phyloP scores from a whole-genome alignment of 169 alveolate species.

The Plasmodium reichenowi region DNA sequence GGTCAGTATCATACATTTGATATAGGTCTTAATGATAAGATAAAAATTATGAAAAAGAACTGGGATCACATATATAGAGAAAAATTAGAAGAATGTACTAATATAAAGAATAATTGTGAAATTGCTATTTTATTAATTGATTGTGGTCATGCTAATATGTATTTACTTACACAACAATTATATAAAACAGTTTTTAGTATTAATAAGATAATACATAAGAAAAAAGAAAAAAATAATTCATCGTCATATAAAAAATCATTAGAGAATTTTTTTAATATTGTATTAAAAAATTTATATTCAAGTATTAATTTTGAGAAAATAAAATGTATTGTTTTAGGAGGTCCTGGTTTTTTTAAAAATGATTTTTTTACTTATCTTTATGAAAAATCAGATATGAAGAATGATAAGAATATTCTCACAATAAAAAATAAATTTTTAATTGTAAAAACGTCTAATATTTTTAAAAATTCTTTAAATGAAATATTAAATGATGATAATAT shows the following conservation, averaged over 20 bases:
- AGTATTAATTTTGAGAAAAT: conserved; percentile 34
- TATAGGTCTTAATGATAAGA: conserved; percentile 77
- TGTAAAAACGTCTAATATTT: conserved; percentile 31
- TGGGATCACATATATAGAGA: conserved; percentile 30
- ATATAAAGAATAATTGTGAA: conserved; percentile 10
- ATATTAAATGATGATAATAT: conserved; percentile 25
- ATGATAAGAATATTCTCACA: conserved; percentile 18
- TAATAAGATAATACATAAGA: conserved; percentile 39
- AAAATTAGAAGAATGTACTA: conserved; percentile 67
- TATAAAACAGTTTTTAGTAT: conserved; percentile 16
- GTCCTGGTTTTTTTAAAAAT: conserved; percentile 71
- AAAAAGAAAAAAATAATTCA: conserved; percentile 27
- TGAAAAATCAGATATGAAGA: conserved; percentile 38
- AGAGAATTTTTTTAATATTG: conserved; percentile 11
- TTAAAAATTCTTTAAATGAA: conserved; percentile 48
- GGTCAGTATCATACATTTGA: conserved; percentile 87
- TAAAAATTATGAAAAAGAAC: conserved; percentile 80
- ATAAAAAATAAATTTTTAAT: conserved; percentile 20
- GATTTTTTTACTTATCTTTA: conserved; percentile 32
- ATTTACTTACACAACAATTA: conserved; percentile 24
- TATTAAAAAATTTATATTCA: conserved; percentile 3
- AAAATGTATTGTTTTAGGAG: conserved; percentile 48
- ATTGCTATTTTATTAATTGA: conserved; percentile 37
- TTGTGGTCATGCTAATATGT: conserved; percentile 67
- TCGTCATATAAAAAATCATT: conserved; percentile 28